phyloP scores from a whole-genome alignment of 2,329 filamentous ascomycete genomes.

The Aureobasidium sp. region DNA sequence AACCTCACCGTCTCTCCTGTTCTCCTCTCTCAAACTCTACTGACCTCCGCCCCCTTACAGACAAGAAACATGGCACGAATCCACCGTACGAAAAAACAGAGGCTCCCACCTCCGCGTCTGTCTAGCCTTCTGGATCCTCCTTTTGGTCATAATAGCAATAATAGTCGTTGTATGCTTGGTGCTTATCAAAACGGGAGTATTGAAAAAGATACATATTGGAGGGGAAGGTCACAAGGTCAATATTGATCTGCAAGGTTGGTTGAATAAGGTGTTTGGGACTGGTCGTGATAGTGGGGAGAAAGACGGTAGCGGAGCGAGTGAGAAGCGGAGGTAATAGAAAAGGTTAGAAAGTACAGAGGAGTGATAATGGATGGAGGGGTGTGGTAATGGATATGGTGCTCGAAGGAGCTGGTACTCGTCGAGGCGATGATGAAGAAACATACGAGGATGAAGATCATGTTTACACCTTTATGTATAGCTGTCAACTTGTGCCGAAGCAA shows the following conservation, averaged over 20 bases:
- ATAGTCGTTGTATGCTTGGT: constrained; percentile 40
- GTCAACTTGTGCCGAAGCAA: too few relatives aligned
- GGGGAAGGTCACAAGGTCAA: not conserved
- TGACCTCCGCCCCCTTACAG: not conserved
- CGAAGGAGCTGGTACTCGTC: not conserved
- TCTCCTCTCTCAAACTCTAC: not conserved
- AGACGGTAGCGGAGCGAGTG: too few relatives aligned
- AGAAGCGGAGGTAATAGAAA: too few relatives aligned
- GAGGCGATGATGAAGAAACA: too few relatives aligned
- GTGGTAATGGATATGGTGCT: not conserved
- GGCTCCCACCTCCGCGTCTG: constrained; percentile 36
- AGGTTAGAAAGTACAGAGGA: not conserved
- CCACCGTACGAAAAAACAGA: constrained; percentile 17
- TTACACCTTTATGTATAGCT: not conserved
- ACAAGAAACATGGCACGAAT: not conserved
- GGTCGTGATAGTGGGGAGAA: too few relatives aligned
- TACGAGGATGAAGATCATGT: not conserved
- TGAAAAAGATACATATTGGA: constrained; percentile 13
- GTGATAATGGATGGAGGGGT: not conserved
- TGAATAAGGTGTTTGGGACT: not conserved
- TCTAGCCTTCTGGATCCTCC: constrained; percentile 38
- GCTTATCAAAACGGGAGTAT: constrained; percentile 24
- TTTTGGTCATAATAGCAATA: constrained; percentile 36
- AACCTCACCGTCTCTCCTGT: not conserved
- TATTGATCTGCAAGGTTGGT: not conserved